Base-by-base conservation (phyloP, 768 basidiomycete species). In the Lactarius sp. region DNA sequence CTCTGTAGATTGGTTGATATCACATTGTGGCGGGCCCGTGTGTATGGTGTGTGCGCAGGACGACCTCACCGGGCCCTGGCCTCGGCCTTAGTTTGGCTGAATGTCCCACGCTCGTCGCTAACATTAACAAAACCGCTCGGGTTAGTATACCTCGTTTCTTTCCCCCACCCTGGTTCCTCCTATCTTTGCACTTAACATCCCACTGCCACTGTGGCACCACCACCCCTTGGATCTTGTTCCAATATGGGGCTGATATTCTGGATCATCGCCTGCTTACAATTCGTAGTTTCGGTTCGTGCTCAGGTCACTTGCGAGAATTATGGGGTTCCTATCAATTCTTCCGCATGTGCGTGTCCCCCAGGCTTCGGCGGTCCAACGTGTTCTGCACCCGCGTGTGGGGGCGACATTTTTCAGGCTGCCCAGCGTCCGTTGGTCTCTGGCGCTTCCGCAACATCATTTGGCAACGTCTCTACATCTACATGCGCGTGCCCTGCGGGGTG, bases 301-400 rank as follows among this genome's bases (percentile, higher is more conserved):
- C 71, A 73, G 50, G 70, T 50, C 34, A 31, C 77, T 59, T 94
- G 92, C 75, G 79, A 84, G 61, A 92, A 94, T 70, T 88, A 85
- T 70, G 91, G 88, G 36, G 70, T 77, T 6, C 52, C 64, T 4
- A 68, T 73, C 46, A 84, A 83, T 65, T 83, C 81, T 10, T 78
- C 83, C 27, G 69, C 71, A 27, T 95, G 94, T 71, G 73, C 80
- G 27, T 97, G 94, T 73, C 93, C 92, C 5, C 81, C 83, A 27
- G 93, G 93, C 13, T 92, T 91, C 70, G 89, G 88, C 12, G 90
- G 88, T 7, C 59, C 82, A 33, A 81, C 80, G 22, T 94, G 92
- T 70, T 79, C 83, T 1, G 78, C 82, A 61, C 83, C 88, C 0
- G 84, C 80, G 1, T 97, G 94, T 65, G 90, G 90, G 12, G 92